Evolutionary conservation across 164 flowering plant genomes (phyloP), one percentile per base, ranked within the genome.

Genomic region (Macadamia tetraphylla): DNA sequence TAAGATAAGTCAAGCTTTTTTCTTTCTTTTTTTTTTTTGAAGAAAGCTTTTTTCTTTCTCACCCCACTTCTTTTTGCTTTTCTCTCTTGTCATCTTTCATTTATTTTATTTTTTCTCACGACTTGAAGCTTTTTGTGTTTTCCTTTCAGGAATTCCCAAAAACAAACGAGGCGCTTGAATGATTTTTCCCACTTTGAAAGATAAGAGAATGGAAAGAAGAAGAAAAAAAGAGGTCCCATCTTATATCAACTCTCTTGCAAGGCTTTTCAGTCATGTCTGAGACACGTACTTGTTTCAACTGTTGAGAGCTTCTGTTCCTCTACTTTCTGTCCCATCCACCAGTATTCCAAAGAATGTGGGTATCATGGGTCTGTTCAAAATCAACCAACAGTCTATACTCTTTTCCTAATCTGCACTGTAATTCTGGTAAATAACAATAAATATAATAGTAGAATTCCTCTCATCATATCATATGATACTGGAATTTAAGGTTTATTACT

Each of bases 311-410:
- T 84, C 88, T 86, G 90, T 88, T 88, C 86, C 88, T 86, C 81
- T 78, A 77, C 93, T 90, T 90, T 90, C 88, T 90, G 93, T 88
- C 96, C 85, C 85, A 83, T 88, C 93, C 82, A 74, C 77, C 76
- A 77, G 78, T 76, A 82, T 80, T 80, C 87, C 75, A 78, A 69
- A 71, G 80, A 87, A 81, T 83, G 80, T 81, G 85, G 84, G 82
- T 76, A 84, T 78, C 79, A 59, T 72, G 62, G 69, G 58, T 67
- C 78, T 78, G 83, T 79, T 76, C 76, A 84, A 80, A 82, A 79
- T 82, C 81, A 77, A 65, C 78, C 80, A 75, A 65, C 81, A 74
- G 66, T 71, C 58, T 53, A 57, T 69, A 62, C 75, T 8, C 48
- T 65, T 55, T 65, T 55, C 46, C 63, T 64, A 70, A 62, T 56